Base-by-base conservation (phyloP, 2,329 filamentous ascomycete genomes). In the Clarireedia paspali region DNA sequence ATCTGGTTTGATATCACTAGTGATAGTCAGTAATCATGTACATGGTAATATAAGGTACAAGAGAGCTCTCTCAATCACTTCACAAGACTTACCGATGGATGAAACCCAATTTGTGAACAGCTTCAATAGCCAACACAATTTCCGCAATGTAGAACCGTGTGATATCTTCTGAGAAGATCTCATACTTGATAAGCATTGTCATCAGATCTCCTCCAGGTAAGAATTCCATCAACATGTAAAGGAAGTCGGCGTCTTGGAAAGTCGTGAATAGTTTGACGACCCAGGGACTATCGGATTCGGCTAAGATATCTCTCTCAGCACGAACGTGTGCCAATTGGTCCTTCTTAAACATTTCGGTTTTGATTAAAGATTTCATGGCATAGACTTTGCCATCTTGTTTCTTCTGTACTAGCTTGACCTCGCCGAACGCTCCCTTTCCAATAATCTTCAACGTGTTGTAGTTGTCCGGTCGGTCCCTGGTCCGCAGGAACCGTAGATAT, bases 181-280 rank as follows among this genome's bases (percentile, higher is more conserved):
- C 94, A 69, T 99, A 99, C 79, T 97, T 99, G 77, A 99, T 99
- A 64, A 99, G 79, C 94, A 99, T 99, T 3, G 94, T 99, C 94
- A 99, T 99, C 71, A 99, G 74, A 75, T 99, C 94, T 72, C 94
- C 94, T 72, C 94, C 94, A 6, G 94, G 94, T 72, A 99, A 81
- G 74, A 97, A 99, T 74, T 99, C 94, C 94, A 99, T 99, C 59
- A 99, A 79, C 86, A 99, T 94, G 77, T 99, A 99, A 38, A 99
- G 78, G 75, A 96, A 99, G 63, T 94, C 92, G 47, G 82, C 81
- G 70, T 99, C 94, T 74, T 99, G 94, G 78, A 99, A 99, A 0
- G 94, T 97, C 12, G 94, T 96, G 76, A 89, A 95, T 60, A 99
- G 84, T 79, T 96, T 99, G 66, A 99, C 94, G 15, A 99, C 89